Conservation (phyloP, 1,284 basidiomycete genomes). For the Wallemia hederae region DNA sequence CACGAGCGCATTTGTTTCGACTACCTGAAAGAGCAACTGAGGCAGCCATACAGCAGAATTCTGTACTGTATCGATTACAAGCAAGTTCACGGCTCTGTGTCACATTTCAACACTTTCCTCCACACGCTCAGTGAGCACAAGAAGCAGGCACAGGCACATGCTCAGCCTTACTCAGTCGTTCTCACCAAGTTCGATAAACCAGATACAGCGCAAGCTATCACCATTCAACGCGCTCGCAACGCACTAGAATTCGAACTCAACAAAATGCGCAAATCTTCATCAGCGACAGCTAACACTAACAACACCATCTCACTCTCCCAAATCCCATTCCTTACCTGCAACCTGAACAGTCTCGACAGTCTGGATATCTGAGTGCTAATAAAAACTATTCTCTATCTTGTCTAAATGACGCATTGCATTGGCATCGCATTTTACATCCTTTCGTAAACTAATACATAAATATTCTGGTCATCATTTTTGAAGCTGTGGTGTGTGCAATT, state of each 20-base stretch:
- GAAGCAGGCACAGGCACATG: too few species aligned
- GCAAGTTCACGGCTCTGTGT: background rate
- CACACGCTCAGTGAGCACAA: background rate
- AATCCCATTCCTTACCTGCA: too few species aligned
- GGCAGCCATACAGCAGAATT: background rate
- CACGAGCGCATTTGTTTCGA: background rate
- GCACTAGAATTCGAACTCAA: background rate
- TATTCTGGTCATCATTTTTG: background rate
- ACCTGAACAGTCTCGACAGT: too few species aligned
- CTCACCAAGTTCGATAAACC: background rate
- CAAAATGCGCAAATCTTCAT: background rate
- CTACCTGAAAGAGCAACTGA: background rate
- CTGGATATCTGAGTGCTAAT: too few species aligned
- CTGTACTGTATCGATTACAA: background rate
- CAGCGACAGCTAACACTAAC: background rate
- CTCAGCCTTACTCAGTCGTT: background rate
- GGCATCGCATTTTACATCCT: background rate
- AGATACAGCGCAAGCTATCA: background rate
- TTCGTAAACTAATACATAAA: background rate
- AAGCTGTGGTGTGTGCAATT: background rate
- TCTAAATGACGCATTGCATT: too few species aligned
- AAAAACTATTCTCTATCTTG: too few species aligned
- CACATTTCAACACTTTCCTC: background rate
- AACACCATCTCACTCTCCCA: background rate
- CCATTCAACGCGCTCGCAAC: background rate